Evolutionary conservation across 345 rosid genomes (phyloP), one percentile per base, ranked within the genome.

Genomic region (Camelina neglecta): DNA sequence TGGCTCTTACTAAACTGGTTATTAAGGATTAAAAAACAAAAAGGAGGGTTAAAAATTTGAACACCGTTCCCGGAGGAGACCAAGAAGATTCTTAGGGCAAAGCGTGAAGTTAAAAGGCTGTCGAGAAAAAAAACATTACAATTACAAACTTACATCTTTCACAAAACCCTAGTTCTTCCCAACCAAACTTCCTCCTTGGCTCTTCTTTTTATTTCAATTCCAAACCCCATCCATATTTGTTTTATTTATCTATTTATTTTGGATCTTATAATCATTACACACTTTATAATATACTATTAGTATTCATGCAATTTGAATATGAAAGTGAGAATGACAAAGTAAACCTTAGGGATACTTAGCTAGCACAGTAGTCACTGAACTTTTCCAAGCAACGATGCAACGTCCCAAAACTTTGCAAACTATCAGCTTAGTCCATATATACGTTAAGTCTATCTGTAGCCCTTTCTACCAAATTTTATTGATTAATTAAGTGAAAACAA

Each of bases 101-200:
- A 78, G 81, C 81, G 81, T 78, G 77, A 67, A 78, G 69, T 72
- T 10, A 78, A 78, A 78, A 78, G 69, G 81, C 77, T 78, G 77
- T 72, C 68, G 48, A 66, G 50, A 50, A 8, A 48, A 29, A 71
- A 78, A 51, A 72, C 77, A 78, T 66, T 59, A 58, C 67, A 72
- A 65, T 58, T 71, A 65, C 62, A 65, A 76, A 58, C 68, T 65
- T 57, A 51, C 69, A 60, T 78, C 77, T 72, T 78, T 78, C 77
- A 78, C 81, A 78, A 78, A 72, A 66, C 68, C 81, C 77, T 78
- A 72, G 73, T 67, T 72, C 81, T 53, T 65, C 77, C 76, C 81
- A 58, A 78, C 81, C 73, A 78, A 78, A 66, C 81, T 77, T 65
- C 81, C 77, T 65, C 41, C 45, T 65, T 72, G 81, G 81, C 81